Evolutionary conservation across 306 rosid species (phyloP).

Genomic region (Psophocarpus tetragonolobus): DNA sequence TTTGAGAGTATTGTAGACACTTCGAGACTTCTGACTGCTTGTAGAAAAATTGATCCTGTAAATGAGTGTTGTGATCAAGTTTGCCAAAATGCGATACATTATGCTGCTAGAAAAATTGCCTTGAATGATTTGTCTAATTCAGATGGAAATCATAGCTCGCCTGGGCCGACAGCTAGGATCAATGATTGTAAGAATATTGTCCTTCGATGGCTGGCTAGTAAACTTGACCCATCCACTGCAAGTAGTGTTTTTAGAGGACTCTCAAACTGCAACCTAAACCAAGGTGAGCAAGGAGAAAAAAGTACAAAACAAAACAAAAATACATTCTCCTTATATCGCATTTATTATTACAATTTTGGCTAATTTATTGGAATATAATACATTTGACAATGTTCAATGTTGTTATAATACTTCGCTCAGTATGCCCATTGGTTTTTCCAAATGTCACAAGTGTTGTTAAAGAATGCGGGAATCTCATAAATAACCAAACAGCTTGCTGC

Average conservation of each 20-base stretch:
- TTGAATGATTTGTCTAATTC: constrained; percentile 45
- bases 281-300: constrained; percentile 45
- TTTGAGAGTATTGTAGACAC: constrained; percentile 60
- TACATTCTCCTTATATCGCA: neutral
- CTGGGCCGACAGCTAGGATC: constrained; percentile 39
- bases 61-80: constrained; percentile 69
- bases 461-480: constrained; percentile 50
- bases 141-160: constrained; percentile 25
- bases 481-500: constrained; percentile 57
- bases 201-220: constrained; percentile 66
- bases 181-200: constrained; percentile 60
- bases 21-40: constrained; percentile 61
- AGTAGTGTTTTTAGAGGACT: constrained; percentile 62
- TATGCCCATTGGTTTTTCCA: constrained; percentile 64
- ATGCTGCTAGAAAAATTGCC: constrained; percentile 58
- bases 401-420: constrained; percentile 43
- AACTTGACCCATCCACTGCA: constrained; percentile 49
- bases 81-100: constrained; percentile 59
- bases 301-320: neutral
- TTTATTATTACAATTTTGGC: constrained; percentile 1
- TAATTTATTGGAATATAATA: constrained; percentile 22
- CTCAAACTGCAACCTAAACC: constrained; percentile 65
- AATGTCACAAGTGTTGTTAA: constrained; percentile 46
- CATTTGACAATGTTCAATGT: constrained; percentile 38
- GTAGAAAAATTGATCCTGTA: constrained; percentile 59